Evolutionary conservation across 1,139 yeast genomes (phyloP).

Genomic region (Groenewaldozyma sp.): DNA sequence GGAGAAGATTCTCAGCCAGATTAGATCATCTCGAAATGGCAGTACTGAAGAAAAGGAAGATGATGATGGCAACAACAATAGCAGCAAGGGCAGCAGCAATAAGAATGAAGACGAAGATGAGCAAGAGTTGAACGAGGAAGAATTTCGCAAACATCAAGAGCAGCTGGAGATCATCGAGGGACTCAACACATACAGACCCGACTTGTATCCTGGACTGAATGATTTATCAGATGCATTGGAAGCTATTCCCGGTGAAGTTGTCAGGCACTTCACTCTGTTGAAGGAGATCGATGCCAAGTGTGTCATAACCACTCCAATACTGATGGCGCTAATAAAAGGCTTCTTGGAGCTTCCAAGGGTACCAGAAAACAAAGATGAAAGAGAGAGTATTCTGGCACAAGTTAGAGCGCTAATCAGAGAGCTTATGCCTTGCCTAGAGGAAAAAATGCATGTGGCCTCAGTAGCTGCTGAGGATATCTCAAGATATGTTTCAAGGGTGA

Average conservation of each 20-base stretch:
- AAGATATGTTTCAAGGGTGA: conserved; percentile 62
- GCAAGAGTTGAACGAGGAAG: background rate
- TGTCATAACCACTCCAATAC: conserved; percentile 60
- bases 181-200: conserved; percentile 2
- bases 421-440: conserved; percentile 87
- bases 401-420: conserved; percentile 40
- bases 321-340: conserved; percentile 47
- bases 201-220: conserved; percentile 71
- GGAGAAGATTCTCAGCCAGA: background rate
- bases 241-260: conserved; percentile 77
- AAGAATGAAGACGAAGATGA: background rate
- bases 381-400: conserved; percentile 31
- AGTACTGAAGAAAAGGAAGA: no score
- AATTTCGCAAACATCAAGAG: background rate
- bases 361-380: conserved; percentile 12
- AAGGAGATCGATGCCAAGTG: conserved; percentile 96
- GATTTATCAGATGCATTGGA: conserved; percentile 88
- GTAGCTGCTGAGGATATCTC: conserved; percentile 74
- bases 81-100: background rate
- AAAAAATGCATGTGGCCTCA: conserved; percentile 94
- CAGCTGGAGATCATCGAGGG: background rate
- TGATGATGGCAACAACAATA: no score
- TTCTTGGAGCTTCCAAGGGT: conserved; percentile 30
- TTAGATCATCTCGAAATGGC: no score
- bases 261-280: conserved; percentile 76